These are phyloP conservation scores for Globisporangium irregulare DNA, from an alignment of 352 stramenopile species.

Conservation along the genomic window DNA sequence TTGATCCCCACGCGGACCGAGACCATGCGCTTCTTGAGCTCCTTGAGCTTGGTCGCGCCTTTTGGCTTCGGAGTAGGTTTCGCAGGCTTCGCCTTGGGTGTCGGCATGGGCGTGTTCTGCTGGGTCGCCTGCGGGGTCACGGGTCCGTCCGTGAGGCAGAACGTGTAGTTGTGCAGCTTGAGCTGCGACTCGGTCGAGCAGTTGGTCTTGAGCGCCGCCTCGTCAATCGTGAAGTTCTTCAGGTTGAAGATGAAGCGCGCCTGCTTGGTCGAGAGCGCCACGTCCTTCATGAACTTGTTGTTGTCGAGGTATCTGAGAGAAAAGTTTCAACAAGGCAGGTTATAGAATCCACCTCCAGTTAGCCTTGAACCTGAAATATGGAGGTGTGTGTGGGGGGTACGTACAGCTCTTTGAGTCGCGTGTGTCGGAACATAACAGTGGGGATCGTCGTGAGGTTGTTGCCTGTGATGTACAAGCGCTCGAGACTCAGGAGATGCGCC, in stretches of 20 bases:
- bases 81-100: neutral
- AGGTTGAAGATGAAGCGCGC: conserved; percentile 10
- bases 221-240: conserved; percentile 6
- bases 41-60: neutral
- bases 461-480: neutral
- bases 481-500: neutral
- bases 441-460: conserved; percentile 13
- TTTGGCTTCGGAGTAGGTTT: neutral
- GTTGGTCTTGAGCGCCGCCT: neutral
- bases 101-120: neutral
- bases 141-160: neutral
- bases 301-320: neutral
- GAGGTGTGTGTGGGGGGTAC: neutral
- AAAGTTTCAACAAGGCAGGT: neutral
- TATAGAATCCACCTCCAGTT: neutral
- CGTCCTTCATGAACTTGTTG: conserved; percentile 1
- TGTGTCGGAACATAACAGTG: neutral
- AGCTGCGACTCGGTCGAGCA: conserved; percentile 3
- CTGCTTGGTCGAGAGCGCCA: conserved; percentile 5
- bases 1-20: neutral
- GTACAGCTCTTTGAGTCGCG: conserved; percentile 4
- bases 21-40: neutral
- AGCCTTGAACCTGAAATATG: neutral
- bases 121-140: neutral
- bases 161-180: conserved; percentile 9